phyloP scores from a whole-genome alignment of 2,329 filamentous ascomycete genomes.

The Aureobasidium sp. region DNA sequence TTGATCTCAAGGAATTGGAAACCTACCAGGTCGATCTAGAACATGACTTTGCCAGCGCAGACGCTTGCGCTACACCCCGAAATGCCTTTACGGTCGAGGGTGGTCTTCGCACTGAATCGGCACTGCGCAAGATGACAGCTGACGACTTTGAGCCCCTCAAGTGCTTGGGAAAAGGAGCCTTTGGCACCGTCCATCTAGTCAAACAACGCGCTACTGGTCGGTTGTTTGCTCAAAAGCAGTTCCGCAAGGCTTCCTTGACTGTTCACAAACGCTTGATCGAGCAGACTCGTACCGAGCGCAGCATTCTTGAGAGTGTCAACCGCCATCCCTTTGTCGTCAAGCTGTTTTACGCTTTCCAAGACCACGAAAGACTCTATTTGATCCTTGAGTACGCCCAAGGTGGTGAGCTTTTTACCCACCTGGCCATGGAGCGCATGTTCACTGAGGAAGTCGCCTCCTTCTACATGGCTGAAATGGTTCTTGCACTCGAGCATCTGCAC shows the following conservation, averaged over 20 bases:
- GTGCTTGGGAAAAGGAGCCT: constrained; percentile 92
- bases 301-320: constrained; percentile 91
- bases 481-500: constrained; percentile 90
- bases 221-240: constrained; percentile 95
- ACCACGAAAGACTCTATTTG: constrained; percentile 93
- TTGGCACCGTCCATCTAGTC: constrained; percentile 88
- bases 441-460: constrained; percentile 81
- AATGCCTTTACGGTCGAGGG: constrained; percentile 41
- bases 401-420: constrained; percentile 92
- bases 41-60: constrained; percentile 69
- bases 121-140: constrained; percentile 74
- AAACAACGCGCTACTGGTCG: constrained; percentile 81
- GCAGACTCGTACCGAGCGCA: constrained; percentile 94
- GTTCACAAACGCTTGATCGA: constrained; percentile 94
- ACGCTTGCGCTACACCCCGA: constrained; percentile 33
- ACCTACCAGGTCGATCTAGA: constrained; percentile 82
- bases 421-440: constrained; percentile 93
- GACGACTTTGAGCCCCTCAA: constrained; percentile 84
- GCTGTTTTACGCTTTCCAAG: constrained; percentile 96
- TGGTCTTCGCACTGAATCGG: constrained; percentile 43
- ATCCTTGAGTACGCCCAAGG: constrained; percentile 97
- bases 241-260: constrained; percentile 91
- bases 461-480: constrained; percentile 97
- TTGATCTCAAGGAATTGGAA: constrained; percentile 63
- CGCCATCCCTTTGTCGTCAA: constrained; percentile 97